Evolutionary conservation across 2,329 filamentous ascomycete genomes (phyloP), one percentile per base, ranked within the genome.

Genomic region (Chalaropsis ovoidea): DNA sequence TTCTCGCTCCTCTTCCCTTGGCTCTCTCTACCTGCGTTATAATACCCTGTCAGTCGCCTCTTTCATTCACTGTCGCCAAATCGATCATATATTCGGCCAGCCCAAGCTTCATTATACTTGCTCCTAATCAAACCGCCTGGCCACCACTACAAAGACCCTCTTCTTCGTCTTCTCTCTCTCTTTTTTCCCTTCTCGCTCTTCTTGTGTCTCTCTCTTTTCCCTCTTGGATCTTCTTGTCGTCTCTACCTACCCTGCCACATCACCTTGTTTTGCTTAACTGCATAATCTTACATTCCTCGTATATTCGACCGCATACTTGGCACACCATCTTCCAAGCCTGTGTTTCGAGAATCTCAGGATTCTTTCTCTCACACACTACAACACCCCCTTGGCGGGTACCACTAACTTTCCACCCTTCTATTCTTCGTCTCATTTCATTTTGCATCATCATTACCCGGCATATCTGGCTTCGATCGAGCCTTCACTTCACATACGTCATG

Each of bases 401-500:
- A 42, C 10, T 27, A 5, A 22, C 31, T 62, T 61, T 61, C n/a
- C n/a, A n/a, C n/a, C n/a, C n/a, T n/a, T 31, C 11, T 41, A 42
- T 41, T 24, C 27, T 45, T 15, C 24, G 2, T 24, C 31, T 27
- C 43, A 27, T 54, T 49, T 31, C 13, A 19, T 58, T 39, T 56
- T 63, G 4, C n/a, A 39, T 45, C 49, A 31, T 24, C 15, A 35
- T 35, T 7, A 35, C 7, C 31, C 7, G 31, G 31, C 31, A n/a
- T 31, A 6, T 31, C 31, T 31, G 31, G 31, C 35, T 39, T 39
- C 8, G 19, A 54, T 15, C 17, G 7, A 47, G 15, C 31, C 24
- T 45, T 66, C 54, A 62, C 24, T 45, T 66, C 54, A 62, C 42
- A n/a, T 22, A 65, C 54, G 64, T 31, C 49, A 68, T 63, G 61